These are phyloP conservation scores for Croton laevigatus DNA, from an alignment of 441 rosid genomes.

Conservation along the genomic window DNA sequence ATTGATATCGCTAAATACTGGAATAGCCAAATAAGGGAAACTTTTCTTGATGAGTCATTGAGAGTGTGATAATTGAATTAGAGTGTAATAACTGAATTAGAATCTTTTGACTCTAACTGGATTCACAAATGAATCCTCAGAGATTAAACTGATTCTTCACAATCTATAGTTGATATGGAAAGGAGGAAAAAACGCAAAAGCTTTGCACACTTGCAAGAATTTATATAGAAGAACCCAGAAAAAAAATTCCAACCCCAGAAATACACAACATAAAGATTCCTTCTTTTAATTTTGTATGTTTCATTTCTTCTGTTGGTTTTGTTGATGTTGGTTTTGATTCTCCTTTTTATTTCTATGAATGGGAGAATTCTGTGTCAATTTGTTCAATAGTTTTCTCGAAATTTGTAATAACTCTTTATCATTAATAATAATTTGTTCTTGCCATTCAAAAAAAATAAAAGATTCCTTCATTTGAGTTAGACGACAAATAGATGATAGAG, in stretches of 20 bases:
- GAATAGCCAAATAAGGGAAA: slow-evolving; percentile 6
- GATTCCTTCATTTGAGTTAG: not conserved
- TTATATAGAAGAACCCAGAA: not conserved
- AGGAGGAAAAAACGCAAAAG: not conserved
- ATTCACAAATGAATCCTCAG: not conserved
- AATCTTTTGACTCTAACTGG: not conserved
- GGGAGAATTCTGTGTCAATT: too few relatives aligned
- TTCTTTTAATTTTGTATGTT: not conserved
- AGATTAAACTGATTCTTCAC: not conserved
- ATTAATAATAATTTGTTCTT: too few relatives aligned
- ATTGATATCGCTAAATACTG: not conserved
- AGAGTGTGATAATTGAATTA: not conserved
- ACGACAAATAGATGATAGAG: not conserved
- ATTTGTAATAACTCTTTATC: too few relatives aligned
- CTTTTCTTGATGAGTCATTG: not conserved
- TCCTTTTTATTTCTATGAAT: too few relatives aligned
- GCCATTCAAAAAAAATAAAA: not conserved
- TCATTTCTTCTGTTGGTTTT: too few relatives aligned
- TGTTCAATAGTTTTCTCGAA: too few relatives aligned
- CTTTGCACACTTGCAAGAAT: not conserved
- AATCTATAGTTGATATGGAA: not conserved
- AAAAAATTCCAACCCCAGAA: not conserved
- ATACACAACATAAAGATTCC: not conserved
- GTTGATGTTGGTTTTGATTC: too few relatives aligned
- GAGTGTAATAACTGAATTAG: not conserved